A percentile compares a stretch with the other conserved stretches of the same genome.
phyloP scores from a whole-genome alignment of 768 basidiomycete species.

The Amanita rubescens region DNA sequence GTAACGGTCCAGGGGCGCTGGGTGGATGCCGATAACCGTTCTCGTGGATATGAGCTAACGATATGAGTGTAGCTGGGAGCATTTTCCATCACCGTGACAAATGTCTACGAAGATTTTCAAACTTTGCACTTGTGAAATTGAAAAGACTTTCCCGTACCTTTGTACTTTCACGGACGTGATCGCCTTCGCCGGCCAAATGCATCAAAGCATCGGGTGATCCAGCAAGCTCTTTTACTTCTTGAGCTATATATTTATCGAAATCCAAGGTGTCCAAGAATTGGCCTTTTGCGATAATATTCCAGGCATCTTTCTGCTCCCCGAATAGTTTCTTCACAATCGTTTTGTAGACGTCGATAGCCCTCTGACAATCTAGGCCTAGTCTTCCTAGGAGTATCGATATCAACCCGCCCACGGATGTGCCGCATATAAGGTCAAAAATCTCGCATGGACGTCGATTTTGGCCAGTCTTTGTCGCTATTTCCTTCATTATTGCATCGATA shows the following conservation, averaged over 20 bases:
- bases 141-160: conserved; percentile 9
- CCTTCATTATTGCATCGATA: conserved; percentile 17
- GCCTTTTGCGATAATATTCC: conserved; percentile 11
- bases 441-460: conserved; percentile 18
- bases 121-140: too few species aligned
- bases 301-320: conserved; percentile 10
- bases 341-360: conserved; percentile 20
- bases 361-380: conserved; percentile 19
- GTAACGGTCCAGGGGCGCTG: conserved; percentile 16
- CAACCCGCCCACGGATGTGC: conserved; percentile 21
- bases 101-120: conserved; percentile 10
- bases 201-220: conserved; percentile 4
- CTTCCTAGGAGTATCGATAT: conserved; percentile 22
- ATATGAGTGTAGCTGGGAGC: conserved; percentile 16
- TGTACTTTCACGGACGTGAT: neutral
- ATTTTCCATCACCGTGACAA: conserved; percentile 17
- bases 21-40: neutral
- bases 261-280: conserved; percentile 1
- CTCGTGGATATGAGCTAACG: conserved; percentile 15
- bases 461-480: conserved; percentile 12
- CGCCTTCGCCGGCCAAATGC: conserved; percentile 2
- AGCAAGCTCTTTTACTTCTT: neutral
- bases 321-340: conserved; percentile 11
- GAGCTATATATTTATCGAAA: neutral
- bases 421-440: conserved; percentile 21